Conservation (phyloP, 805 yeast species). For the Lipomyces sp. region DNA sequence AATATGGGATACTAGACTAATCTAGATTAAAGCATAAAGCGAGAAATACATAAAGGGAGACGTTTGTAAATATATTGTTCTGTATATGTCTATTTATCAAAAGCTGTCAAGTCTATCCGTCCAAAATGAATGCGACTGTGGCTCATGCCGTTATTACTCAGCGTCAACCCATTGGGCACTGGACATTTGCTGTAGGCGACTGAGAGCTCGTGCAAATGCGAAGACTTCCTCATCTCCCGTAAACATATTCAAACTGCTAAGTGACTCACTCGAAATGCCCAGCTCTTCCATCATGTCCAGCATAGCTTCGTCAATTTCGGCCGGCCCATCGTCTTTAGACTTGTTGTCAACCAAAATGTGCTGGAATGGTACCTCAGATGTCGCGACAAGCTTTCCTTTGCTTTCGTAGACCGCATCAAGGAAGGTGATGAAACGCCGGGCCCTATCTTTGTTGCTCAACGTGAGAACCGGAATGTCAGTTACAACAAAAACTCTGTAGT, state of each 20-base stretch:
- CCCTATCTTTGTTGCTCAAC: conserved; percentile 72
- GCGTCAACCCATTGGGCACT: conserved; percentile 83
- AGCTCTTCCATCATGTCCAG: conserved; percentile 53
- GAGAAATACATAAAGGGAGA: too few species aligned
- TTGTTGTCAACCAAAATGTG: conserved; percentile 71
- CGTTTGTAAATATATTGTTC: not conserved
- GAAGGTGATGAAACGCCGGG: conserved; percentile 89
- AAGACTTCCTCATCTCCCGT: conserved; percentile 91
- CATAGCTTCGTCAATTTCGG: conserved; percentile 47
- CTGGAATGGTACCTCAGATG: conserved; percentile 80
- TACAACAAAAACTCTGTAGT: conserved; percentile 74
- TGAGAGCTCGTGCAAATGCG: conserved; percentile 93
- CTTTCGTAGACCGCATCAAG: conserved; percentile 94
- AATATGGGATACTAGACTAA: conserved; percentile 15
- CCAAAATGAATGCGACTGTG: too few species aligned
- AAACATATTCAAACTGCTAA: conserved; percentile 43
- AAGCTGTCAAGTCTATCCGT: too few species aligned
- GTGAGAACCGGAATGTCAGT: conserved; percentile 90
- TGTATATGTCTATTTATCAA: not conserved
- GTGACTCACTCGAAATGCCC: conserved; percentile 66
- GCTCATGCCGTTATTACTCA: too few species aligned
- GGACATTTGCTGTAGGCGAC: conserved; percentile 90
- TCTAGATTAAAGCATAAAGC: not conserved
- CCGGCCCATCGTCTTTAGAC: conserved; percentile 57
- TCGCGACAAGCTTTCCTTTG: conserved; percentile 81